Conservation (phyloP, 768 basidiomycete genomes). For the Roridomyces roridus region DNA sequence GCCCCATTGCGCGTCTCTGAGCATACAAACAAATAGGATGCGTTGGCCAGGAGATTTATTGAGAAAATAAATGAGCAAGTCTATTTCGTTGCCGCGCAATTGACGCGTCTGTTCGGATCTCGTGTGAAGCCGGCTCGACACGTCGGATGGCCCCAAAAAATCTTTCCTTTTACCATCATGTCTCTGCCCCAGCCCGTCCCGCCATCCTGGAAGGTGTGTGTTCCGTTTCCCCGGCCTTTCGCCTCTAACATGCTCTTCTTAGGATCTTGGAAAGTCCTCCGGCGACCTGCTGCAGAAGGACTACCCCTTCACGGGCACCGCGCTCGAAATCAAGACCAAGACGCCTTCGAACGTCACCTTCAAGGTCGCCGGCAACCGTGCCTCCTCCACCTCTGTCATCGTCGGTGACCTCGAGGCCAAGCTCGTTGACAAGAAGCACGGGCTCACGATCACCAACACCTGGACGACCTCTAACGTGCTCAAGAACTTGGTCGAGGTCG, state of each 20-base stretch:
- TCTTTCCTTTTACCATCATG: conserved; percentile 54
- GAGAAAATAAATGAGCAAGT: too few species aligned
- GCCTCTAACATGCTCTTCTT: background rate
- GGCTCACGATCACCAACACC: conserved; percentile 90
- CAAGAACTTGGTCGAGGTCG: conserved; percentile 90
- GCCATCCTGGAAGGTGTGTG: conserved; percentile 90
- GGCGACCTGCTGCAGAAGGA: conserved; percentile 94
- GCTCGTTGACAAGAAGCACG: conserved; percentile 89
- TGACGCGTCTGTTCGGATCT: background rate
- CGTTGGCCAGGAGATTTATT: too few species aligned
- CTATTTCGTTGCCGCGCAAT: too few species aligned
- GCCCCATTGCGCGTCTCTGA: too few species aligned
- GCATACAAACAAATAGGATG: too few species aligned
- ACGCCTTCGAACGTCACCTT: conserved; percentile 91
- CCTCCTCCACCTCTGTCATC: conserved; percentile 77
- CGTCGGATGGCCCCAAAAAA: background rate
- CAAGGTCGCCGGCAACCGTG: conserved; percentile 87
- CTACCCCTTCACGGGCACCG: conserved; percentile 77
- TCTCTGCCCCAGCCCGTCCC: conserved; percentile 95
- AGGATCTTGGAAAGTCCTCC: conserved; percentile 98
- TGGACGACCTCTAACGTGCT: conserved; percentile 97
- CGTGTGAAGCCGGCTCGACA: conserved; percentile 2
- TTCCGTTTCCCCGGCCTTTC: background rate
- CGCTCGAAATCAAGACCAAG: conserved; percentile 87
- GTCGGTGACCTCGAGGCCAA: conserved; percentile 94